These are phyloP conservation scores for Dendrocalamus sinicus DNA, from an alignment of 176 grass and related monocot species.

Conservation along the genomic window DNA sequence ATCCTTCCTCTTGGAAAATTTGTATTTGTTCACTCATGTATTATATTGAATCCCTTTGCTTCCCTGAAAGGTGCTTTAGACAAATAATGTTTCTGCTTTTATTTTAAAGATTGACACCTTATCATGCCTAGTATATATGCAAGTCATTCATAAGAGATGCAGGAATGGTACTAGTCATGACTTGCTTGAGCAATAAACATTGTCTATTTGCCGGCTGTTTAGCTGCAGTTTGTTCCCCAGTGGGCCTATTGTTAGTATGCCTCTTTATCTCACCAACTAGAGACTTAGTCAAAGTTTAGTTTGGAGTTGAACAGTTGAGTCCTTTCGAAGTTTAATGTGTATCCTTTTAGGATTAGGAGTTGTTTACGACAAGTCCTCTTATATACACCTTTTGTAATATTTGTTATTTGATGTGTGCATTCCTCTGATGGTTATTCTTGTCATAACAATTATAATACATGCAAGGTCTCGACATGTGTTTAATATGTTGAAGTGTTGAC, in stretches of 20 bases:
- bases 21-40: slow-evolving; percentile 27
- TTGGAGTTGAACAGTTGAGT: slow-evolving; percentile 6
- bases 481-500: background rate
- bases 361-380: background rate
- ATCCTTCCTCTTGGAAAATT: slow-evolving; percentile 34
- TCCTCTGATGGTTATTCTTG: slow-evolving; percentile 33
- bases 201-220: background rate
- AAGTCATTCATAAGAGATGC: slow-evolving; percentile 15
- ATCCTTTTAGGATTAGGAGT: background rate
- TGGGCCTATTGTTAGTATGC: background rate
- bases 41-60: slow-evolving; percentile 11
- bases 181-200: slow-evolving; percentile 3
- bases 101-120: slow-evolving; percentile 11
- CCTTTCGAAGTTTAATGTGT: slow-evolving; percentile 31
- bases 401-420: slow-evolving; percentile 22
- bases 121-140: background rate
- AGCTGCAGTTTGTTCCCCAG: slow-evolving; percentile 9
- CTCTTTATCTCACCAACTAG: background rate
- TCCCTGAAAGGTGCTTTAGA: background rate
- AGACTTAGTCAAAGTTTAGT: background rate
- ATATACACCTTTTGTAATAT: background rate
- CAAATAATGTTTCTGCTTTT: background rate
- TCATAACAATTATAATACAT: slow-evolving; percentile 13
- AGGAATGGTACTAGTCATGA: slow-evolving; percentile 25
- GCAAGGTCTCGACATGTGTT: background rate